Evolutionary conservation across 495 filamentous ascomycete species (phyloP).

Genomic region (Aspergillus ostianus): DNA sequence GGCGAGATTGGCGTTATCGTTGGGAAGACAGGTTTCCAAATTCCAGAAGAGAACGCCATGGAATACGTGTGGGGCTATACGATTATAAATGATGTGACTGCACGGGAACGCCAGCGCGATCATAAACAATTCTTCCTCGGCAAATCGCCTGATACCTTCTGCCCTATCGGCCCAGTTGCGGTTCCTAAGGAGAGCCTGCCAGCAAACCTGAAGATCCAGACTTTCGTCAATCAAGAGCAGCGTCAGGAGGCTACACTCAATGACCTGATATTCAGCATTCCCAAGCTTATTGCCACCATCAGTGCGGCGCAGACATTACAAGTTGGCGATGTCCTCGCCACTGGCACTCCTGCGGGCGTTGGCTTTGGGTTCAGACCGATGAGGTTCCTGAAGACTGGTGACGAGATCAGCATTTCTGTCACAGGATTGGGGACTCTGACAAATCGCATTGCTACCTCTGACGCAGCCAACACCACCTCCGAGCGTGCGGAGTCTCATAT

Average conservation of each 20-base stretch:
- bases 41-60: slow-evolving; percentile 45
- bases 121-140: slow-evolving; percentile 60
- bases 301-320: slow-evolving; percentile 65
- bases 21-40: slow-evolving; percentile 47
- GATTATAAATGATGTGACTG: slow-evolving; percentile 57
- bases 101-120: slow-evolving; percentile 53
- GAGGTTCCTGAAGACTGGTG: slow-evolving; percentile 44
- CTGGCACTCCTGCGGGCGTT: slow-evolving; percentile 58
- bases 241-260: slow-evolving; percentile 63
- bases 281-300: slow-evolving; percentile 55
- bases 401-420: slow-evolving; percentile 37
- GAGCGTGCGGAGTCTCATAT: slow-evolving; percentile 7
- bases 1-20: slow-evolving; percentile 58
- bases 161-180: slow-evolving; percentile 55
- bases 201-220: slow-evolving; percentile 54
- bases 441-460: slow-evolving; percentile 34
- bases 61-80: slow-evolving; percentile 57
- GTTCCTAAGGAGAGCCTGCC: slow-evolving; percentile 51
- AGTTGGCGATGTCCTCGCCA: slow-evolving; percentile 71
- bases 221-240: slow-evolving; percentile 61
- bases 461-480: slow-evolving; percentile 9
- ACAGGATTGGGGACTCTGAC: slow-evolving; percentile 43
- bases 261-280: slow-evolving; percentile 71
- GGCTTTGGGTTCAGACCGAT: slow-evolving; percentile 42
- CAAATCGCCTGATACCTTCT: slow-evolving; percentile 55